Evolutionary conservation across 768 basidiomycete genomes (phyloP), one percentile per base, ranked within the genome.

Genomic region (Termitomyces sp.): DNA sequence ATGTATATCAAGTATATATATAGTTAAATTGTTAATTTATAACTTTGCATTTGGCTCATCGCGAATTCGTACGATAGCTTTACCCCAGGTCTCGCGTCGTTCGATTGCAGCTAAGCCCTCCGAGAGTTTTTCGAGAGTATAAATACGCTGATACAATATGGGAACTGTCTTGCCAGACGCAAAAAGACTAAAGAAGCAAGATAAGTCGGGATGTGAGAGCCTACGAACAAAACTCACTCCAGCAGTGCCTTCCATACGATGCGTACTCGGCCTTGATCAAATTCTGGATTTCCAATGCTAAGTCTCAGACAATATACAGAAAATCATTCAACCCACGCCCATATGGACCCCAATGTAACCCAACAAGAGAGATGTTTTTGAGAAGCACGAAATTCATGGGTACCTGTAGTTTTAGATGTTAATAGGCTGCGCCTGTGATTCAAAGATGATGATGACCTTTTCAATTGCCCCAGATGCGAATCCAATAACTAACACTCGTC

Each of bases 401-500:
- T 21, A 96, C 78, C 92, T 94, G 59, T 1, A 19, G 16, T 8
- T 62, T 11, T 57, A 8, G 16, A 25, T 19, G 23, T 28, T 12
- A 10, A 14, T 70, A 25, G 68, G 64, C 56, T 66, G 63, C 6
- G 61, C 8, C 56, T 64, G 53, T 63, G 8, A 19, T 27, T n/a
- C 32, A 28, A 28, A 25, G 7, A 34, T 37, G 6, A 27, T 3
- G 59, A n/a, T 27, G 16, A 89, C 88, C 77, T 92, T 91, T 70
- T 94, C 92, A 54, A 96, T 92, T 12, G 77, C 71, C 3, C 91
- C 91, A 7, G 80, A 89, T 3, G 89, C 92, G 69, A 95, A 98
- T 6, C 96, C 97, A 51, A 99, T 86, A n/a, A 98, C 89, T 11
- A 99, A 64, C 1, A 89, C 86, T 14, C 96, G 82, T 1, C 95